Evolutionary conservation across 371 early-diverging fungal species (phyloP).

Genomic region (Fennellomyces sp.): DNA sequence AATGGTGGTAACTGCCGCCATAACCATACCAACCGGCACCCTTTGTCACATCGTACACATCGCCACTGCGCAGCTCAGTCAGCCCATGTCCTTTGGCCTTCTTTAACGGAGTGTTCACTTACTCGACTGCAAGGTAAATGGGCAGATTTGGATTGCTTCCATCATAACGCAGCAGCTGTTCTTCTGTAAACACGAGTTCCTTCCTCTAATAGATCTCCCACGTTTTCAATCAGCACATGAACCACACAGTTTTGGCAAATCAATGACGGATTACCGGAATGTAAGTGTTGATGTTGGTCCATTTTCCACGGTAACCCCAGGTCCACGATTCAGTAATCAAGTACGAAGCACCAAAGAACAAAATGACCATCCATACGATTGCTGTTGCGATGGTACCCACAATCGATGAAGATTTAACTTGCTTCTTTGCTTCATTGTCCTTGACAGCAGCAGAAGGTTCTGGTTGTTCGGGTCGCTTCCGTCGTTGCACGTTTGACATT

Average conservation of each 20-base stretch:
- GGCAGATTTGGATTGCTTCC: constrained; percentile 79
- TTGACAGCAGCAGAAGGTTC: not conserved
- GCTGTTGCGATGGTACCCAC: constrained; percentile 12
- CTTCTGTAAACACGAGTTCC: constrained; percentile 69
- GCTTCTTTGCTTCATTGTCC: not conserved
- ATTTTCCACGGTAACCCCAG: constrained; percentile 79
- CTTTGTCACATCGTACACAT: constrained; percentile 86
- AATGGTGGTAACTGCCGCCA: constrained; percentile 85
- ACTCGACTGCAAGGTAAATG: constrained; percentile 89
- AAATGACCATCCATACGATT: constrained; percentile 37
- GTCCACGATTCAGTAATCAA: constrained; percentile 78
- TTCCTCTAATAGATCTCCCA: constrained; percentile 31
- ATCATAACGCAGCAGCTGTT: constrained; percentile 77
- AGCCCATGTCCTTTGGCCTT: not conserved
- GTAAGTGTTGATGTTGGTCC: constrained; percentile 74
- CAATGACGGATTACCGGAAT: constrained; percentile 78
- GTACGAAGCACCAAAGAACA: constrained; percentile 67
- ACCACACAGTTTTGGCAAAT: no score
- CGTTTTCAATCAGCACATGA: not conserved
- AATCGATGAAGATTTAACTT: not conserved
- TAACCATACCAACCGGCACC: constrained; percentile 79
- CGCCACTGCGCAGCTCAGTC: constrained; percentile 51
- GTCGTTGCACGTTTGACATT: not conserved
- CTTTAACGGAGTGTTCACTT: constrained; percentile 33
- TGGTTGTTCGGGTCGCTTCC: not conserved